Base-by-base conservation (phyloP, 331 rosid species). In the Cydonia oblonga region DNA sequence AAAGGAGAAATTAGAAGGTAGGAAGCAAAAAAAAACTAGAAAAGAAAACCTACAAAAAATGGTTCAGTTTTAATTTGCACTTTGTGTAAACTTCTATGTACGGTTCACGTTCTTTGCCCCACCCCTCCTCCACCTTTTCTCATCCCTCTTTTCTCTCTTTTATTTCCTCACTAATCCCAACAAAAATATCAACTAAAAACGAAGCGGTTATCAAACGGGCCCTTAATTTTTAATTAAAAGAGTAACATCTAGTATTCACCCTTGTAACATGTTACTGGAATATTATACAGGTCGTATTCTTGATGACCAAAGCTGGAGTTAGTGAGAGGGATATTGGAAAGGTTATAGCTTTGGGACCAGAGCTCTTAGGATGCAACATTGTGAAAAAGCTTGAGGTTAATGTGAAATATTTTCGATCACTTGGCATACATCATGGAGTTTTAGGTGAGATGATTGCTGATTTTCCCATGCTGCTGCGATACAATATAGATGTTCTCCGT, bases 271-370 rank as follows among this genome's bases (percentile, higher is more conserved):
- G 66, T 75, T 76, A 80, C 64, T 69, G 69, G 63, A 85, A 79
- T 77, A 64, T 70, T 57, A 69, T 81, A 52, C 79, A 93, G 98
- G 91, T 93, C 75, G 87, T 93, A 81, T 93, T 87, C 89, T 89
- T 93, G 88, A 82, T 89, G 86, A 93, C 97, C 29, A 87, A 79
- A 79, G 98, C 89, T 66, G 96, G 98, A 78, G 98, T 93, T 57
- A 82, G 35, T 46, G 82, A 87, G 83, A 82, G 46, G 70, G 87
- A 87, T 76, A 89, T 93, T 69, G 92, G 79, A 70, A 90, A 93
- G 85, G 92, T 85, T 49, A 66, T 93, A 68, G 98, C 98, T 76
- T 72, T 87, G 83, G 98, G 87, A 76, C 97, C 97, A 20, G 96
- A 93, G 85, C 97, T 93, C 76, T 82, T 90, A 78, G 97, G 97